Evolutionary conservation across 1,139 yeast genomes (phyloP).

Genomic region (Suhomyces anneliseae): DNA sequence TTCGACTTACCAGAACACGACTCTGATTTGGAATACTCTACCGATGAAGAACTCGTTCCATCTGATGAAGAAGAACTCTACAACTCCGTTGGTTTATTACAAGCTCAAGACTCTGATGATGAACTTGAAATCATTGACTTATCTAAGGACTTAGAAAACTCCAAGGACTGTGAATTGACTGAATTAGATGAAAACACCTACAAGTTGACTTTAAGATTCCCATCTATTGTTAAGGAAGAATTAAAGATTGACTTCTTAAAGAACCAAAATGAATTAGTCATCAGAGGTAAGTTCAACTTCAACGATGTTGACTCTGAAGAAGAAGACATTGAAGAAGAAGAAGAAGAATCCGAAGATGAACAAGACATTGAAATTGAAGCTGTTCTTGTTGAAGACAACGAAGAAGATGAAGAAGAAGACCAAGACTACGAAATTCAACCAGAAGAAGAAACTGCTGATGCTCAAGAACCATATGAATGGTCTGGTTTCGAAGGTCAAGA

Average conservation of each 20-base stretch:
- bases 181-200: slow-evolving; percentile 43
- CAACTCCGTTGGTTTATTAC: slow-evolving; percentile 8
- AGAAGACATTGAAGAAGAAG: slow-evolving; percentile 20
- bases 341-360: slow-evolving; percentile 10
- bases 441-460: slow-evolving; percentile 7
- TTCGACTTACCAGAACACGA: slow-evolving; percentile 40
- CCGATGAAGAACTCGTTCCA: slow-evolving; percentile 37
- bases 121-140: slow-evolving; percentile 43
- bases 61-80: slow-evolving; percentile 20
- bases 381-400: slow-evolving; percentile 7
- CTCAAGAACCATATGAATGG: slow-evolving; percentile 14
- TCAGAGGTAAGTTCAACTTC: slow-evolving; percentile 44
- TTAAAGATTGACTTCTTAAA: slow-evolving; percentile 44
- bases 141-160: slow-evolving; percentile 43
- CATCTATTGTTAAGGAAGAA: slow-evolving; percentile 45
- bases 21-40: slow-evolving; percentile 34
- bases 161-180: slow-evolving; percentile 47
- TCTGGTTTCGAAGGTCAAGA: slow-evolving; percentile 15
- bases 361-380: slow-evolving; percentile 10
- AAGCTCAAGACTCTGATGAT: slow-evolving; percentile 27
- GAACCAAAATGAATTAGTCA: slow-evolving; percentile 43
- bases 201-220: slow-evolving; percentile 45
- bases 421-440: slow-evolving; percentile 9
- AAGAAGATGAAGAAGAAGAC: slow-evolving; percentile 9
- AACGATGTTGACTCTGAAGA: slow-evolving; percentile 22